Evolutionary conservation across 768 basidiomycete species (phyloP).

Genomic region (Phanerochaete sordida): DNA sequence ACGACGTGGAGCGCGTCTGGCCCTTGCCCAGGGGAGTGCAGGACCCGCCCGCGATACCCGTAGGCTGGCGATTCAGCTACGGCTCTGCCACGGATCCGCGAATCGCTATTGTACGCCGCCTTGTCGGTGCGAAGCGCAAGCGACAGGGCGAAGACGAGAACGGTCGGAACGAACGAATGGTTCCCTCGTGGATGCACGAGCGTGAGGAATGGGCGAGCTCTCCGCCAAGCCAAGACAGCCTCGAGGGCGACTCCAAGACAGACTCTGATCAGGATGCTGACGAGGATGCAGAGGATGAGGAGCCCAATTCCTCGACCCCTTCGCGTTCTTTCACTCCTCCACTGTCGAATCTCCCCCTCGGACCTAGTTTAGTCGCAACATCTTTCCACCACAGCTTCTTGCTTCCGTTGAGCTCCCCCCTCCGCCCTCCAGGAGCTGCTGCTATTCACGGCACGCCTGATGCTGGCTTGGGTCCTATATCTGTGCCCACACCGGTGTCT

Average conservation of each 20-base stretch:
- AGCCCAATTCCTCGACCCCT: slow-evolving; percentile 25
- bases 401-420: slow-evolving; percentile 56
- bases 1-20: slow-evolving; percentile 27
- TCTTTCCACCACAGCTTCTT: slow-evolving; percentile 64
- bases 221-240: slow-evolving; percentile 22
- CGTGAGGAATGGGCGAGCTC: slow-evolving; percentile 43
- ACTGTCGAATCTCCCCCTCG: slow-evolving; percentile 67
- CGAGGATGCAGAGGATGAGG: slow-evolving; percentile 24
- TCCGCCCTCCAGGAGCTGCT: slow-evolving; percentile 56
- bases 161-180: slow-evolving; percentile 30
- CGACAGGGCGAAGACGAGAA: slow-evolving; percentile 31
- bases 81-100: slow-evolving; percentile 66
- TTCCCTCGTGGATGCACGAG: slow-evolving; percentile 43
- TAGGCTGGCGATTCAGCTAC: slow-evolving; percentile 52
- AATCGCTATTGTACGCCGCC: slow-evolving; percentile 60
- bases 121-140: slow-evolving; percentile 73
- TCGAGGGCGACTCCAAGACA: slow-evolving; percentile 33
- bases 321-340: slow-evolving; percentile 68
- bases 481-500: slow-evolving; percentile 84
- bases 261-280: slow-evolving; percentile 33
- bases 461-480: slow-evolving; percentile 42
- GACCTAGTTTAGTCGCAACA: slow-evolving; percentile 63
- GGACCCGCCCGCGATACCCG: not conserved
- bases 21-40: not conserved
- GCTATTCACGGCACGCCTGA: slow-evolving; percentile 5